phyloP scores from a whole-genome alignment of 2,329 filamentous ascomycete genomes.

The Arthrobotrys iridis region DNA sequence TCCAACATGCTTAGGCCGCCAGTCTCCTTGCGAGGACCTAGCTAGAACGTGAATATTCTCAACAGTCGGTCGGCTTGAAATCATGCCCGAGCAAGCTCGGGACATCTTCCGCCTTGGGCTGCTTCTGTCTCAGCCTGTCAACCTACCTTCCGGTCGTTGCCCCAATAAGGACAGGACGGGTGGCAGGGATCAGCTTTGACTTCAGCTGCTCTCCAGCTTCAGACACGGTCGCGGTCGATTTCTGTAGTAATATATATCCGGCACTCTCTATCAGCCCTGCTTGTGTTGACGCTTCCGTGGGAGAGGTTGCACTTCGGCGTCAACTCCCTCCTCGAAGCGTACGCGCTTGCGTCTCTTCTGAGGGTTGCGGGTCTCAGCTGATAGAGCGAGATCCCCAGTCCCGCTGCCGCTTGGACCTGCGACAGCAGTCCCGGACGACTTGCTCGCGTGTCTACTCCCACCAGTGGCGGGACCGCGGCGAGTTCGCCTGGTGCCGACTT shows the following conservation, averaged over 20 bases:
- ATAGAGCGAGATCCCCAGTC: not conserved
- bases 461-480: not conserved
- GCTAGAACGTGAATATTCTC: constrained; percentile 21
- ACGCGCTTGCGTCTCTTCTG: constrained; percentile 38
- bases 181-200: not conserved
- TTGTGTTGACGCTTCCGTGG: constrained; percentile 8
- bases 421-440: constrained; percentile 7
- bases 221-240: constrained; percentile 11
- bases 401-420: not conserved
- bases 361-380: not conserved
- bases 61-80: constrained; percentile 1
- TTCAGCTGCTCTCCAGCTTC: not conserved
- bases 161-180: not conserved
- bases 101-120: not conserved
- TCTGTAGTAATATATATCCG: no score
- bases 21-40: constrained; percentile 13
- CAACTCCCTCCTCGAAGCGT: constrained; percentile 11
- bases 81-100: not conserved
- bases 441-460: not conserved
- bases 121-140: not conserved
- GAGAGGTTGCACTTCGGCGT: not conserved
- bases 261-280: not conserved
- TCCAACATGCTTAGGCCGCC: not conserved
- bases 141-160: not conserved
- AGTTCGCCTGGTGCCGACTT: not conserved